A percentile compares a stretch with the other conserved stretches of the same genome.
These are phyloP conservation scores for Solanum tacnaense DNA, from an alignment of 257 asterid species.

Conservation along the genomic window DNA sequence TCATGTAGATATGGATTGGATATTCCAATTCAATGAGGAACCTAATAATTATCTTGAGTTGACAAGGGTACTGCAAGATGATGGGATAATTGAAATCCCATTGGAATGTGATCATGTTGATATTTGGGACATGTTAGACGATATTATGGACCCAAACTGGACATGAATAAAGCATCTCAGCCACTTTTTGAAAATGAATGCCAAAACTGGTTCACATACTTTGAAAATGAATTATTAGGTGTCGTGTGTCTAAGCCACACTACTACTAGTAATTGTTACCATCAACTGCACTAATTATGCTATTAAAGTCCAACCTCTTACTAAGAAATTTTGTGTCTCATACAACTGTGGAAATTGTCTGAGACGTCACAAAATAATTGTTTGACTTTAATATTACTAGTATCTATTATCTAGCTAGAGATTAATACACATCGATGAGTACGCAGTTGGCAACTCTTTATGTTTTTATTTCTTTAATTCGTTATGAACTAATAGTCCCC, in stretches of 20 bases:
- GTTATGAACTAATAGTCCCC: background rate
- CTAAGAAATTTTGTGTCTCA: background rate
- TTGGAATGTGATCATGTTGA: slow-evolving; percentile 21
- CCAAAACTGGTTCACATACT: slow-evolving; percentile 33
- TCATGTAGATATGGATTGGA: background rate
- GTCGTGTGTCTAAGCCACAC: slow-evolving; percentile 2
- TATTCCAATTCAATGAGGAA: background rate
- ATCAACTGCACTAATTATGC: background rate
- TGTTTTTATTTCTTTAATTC: background rate
- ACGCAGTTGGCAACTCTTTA: background rate
- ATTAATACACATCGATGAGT: background rate
- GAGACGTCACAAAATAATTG: background rate
- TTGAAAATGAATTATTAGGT: slow-evolving; percentile 55
- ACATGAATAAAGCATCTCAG: background rate
- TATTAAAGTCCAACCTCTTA: background rate
- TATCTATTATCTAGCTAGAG: background rate
- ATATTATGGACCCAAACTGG: slow-evolving; percentile 7
- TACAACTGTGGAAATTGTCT: background rate
- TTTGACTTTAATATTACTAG: background rate
- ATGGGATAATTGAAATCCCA: slow-evolving; percentile 19
- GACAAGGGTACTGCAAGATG: background rate
- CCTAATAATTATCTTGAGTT: too few relatives aligned
- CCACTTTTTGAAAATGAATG: slow-evolving; percentile 4
- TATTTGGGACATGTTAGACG: slow-evolving; percentile 33
- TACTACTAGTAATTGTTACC: background rate